Base-by-base conservation (phyloP, 257 asterid genomes). In the Osmanthus fragrans region DNA sequence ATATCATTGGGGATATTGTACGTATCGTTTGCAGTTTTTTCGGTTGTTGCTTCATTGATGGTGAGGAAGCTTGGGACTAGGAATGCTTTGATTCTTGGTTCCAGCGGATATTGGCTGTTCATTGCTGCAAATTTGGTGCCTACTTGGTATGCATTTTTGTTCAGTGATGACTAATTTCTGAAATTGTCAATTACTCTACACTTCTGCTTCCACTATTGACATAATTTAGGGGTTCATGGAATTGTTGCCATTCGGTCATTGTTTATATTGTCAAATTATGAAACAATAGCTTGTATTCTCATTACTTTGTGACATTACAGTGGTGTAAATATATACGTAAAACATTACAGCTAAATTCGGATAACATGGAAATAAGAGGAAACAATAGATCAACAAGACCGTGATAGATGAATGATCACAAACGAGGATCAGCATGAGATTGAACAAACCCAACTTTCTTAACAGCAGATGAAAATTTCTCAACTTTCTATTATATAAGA, bases 51-150 rank as follows among this genome's bases (percentile, higher is more conserved):
- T 86, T 92, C 98, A 3, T 72, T 89, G 80, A 92, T 96, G 81
- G 97, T 96, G 82, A 90, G 86, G 80, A 92, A 86, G 77, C 87
- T 96, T 83, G 98, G 97, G 29, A 74, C 97, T 0, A 96, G 91
- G 91, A 90, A 88, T 79, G 89, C 98, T 73, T 76, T 96, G 89
- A 71, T 96, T 73, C 95, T 96, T 66, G 98, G 97, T 27, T 89
- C 96, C 37, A 89, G 87, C 79, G 99, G 99, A 27, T 96, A 96
- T 77, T 93, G 95, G 96, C 85, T 96, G 66, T 96, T 96, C 69
- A 89, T 93, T 2, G 98, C 98, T 12, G 98, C 99, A 32, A 96
- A 96, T 89, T 87, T 96, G 96, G 85, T 84, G 88, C 97, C 99
- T 60, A 87, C 90, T 73, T 96, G 99, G 99, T 96, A 89, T 65